Base-by-base conservation (phyloP, 2,329 filamentous ascomycete genomes). In the Paramyrothecium sp. region DNA sequence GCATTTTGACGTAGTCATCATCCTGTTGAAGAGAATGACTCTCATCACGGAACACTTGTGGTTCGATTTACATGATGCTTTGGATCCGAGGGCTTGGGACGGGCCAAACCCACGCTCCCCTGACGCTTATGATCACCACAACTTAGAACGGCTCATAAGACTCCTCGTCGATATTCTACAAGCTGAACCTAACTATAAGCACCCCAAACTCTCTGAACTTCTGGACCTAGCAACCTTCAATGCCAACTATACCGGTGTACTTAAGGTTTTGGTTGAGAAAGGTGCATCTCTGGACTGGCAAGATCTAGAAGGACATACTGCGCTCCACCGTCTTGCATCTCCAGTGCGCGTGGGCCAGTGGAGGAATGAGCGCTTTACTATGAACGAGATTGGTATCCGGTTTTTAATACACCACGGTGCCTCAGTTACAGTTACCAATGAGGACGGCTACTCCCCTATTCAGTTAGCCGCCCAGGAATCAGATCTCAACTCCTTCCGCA, bases 221-320 rank as follows among this genome's bases (percentile, higher is more conserved):
- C 30, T 63, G 2, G 50, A 38, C 48, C 26, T 20, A 17, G 26
- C 53, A 11, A 57, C 61, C 22, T 21, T 19, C 12, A 54, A 13
- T 12, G 33, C 30, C 20, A 51, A 56, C 48, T 55, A 54, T 11
- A 50, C 58, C 19, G 62, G 61, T 22, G 61, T 56, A 7, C 44
- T 67, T 2, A 58, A 51, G 46, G 56, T 46, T 10, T 54, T 66
- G 2, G 57, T 67, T n/a, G 60, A 61, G 41, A 62, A 56, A 41
- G 65, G 65, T 4, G 63, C 57, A 17, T 51, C 62, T 17, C 44
- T 58, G 17, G 61, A 65, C 46, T 30, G 34, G 12, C 26, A 21
- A 16, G 48, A 59, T 22, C 17, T 8, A 3, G 13, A 22, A 22
- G 60, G 61, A 21, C 51, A 54, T 22, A 59, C 60, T 7, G 59